Conservation (phyloP, 2,329 filamentous ascomycete species). For the Eutypa lata region DNA sequence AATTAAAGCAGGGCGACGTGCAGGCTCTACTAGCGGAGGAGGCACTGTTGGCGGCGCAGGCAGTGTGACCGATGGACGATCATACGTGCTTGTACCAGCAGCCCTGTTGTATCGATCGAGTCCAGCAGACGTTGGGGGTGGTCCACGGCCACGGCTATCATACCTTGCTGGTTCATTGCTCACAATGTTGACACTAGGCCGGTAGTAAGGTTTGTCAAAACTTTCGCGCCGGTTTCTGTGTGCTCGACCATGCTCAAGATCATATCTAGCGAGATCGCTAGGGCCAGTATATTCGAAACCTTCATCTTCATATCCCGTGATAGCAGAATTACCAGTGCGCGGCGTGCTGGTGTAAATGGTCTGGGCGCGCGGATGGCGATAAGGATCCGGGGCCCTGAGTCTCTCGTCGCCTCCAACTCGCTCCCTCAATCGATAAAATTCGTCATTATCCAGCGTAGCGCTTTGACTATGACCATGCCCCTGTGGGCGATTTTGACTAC, state of each 20-base stretch:
- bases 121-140: slow-evolving; percentile 67
- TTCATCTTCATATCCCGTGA: slow-evolving; percentile 51
- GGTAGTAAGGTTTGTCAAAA: slow-evolving; percentile 51
- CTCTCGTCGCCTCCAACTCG: slow-evolving; percentile 40
- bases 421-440: slow-evolving; percentile 48
- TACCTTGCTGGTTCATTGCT: slow-evolving; percentile 46
- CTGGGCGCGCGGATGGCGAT: slow-evolving; percentile 45
- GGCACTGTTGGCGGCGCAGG: slow-evolving; percentile 44
- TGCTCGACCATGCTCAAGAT: slow-evolving; percentile 51
- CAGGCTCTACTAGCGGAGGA: slow-evolving; percentile 30
- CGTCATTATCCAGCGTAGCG: slow-evolving; percentile 48
- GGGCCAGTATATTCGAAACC: slow-evolving; percentile 64
- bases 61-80: slow-evolving; percentile 43
- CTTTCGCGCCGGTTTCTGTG: slow-evolving; percentile 49
- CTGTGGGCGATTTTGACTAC: slow-evolving; percentile 39
- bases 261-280: slow-evolving; percentile 59
- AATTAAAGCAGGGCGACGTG: slow-evolving; percentile 29
- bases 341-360: slow-evolving; percentile 42
- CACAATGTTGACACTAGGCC: slow-evolving; percentile 49
- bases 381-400: slow-evolving; percentile 40
- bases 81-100: slow-evolving; percentile 39
- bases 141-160: slow-evolving; percentile 43
- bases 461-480: slow-evolving; percentile 39
- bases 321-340: slow-evolving; percentile 39
- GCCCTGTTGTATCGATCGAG: slow-evolving; percentile 64